phyloP scores from a whole-genome alignment of 2,329 filamentous ascomycete genomes.

The Hypoxylon sp. region DNA sequence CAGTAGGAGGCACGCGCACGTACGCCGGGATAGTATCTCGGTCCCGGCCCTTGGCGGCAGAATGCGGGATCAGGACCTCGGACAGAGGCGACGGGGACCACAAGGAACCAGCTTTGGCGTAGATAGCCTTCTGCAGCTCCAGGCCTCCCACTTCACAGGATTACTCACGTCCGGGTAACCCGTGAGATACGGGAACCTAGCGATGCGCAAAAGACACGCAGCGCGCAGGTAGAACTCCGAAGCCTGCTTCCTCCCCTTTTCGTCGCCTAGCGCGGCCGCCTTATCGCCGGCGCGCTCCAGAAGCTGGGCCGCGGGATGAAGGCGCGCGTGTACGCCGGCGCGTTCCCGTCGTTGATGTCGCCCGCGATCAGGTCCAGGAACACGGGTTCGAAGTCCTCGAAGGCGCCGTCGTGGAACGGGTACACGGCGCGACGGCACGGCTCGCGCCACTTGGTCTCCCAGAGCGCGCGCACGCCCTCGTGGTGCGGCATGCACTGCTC shows the following conservation, averaged over 20 bases:
- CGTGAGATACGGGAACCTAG: constrained; percentile 75
- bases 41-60: constrained; percentile 65
- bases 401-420: constrained; percentile 80
- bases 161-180: constrained; percentile 58
- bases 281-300: constrained; percentile 69
- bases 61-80: constrained; percentile 75
- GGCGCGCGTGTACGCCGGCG: constrained; percentile 73
- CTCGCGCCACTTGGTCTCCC: constrained; percentile 83
- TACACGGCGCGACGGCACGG: constrained; percentile 76
- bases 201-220: constrained; percentile 80
- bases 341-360: constrained; percentile 76
- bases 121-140: constrained; percentile 75
- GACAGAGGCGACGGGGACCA: constrained; percentile 70
- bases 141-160: constrained; percentile 72
- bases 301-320: constrained; percentile 74
- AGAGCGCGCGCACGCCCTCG: constrained; percentile 72
- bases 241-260: constrained; percentile 65
- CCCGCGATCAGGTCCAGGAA: constrained; percentile 74
- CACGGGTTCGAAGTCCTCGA: constrained; percentile 78
- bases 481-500: constrained; percentile 69
- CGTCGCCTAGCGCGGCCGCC: constrained; percentile 64
- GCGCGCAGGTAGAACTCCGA: constrained; percentile 77
- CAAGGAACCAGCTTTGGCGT: constrained; percentile 68
- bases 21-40: constrained; percentile 73
- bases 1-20: constrained; percentile 70